Conservation (phyloP, 208 protist species). For the Wallacemonas sp. region DNA sequence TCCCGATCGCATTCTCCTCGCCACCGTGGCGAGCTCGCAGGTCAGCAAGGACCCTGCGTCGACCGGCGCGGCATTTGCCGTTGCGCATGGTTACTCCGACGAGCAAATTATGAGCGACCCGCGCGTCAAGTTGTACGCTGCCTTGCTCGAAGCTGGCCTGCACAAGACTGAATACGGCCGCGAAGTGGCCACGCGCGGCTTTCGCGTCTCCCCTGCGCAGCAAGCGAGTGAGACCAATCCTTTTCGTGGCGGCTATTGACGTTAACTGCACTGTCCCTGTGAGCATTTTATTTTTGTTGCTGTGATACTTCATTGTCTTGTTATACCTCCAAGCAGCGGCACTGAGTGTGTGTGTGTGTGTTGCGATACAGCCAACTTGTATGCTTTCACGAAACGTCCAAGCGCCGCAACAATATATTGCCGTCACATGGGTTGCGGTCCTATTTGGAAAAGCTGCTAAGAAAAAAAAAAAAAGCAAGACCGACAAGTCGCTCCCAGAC, state of each 20-base stretch:
- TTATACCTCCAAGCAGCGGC: no score
- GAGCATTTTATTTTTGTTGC: slow-evolving; percentile 8
- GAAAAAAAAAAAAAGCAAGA: no score
- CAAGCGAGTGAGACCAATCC: slow-evolving; percentile 78
- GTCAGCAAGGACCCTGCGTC: slow-evolving; percentile 31
- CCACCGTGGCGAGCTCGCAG: slow-evolving; percentile 65
- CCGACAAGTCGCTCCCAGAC: no score
- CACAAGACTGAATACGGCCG: slow-evolving; percentile 79
- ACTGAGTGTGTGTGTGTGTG: no score
- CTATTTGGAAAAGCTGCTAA: no score
- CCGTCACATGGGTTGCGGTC: no score
- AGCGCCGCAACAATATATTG: no score
- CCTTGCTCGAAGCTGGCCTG: slow-evolving; percentile 71
- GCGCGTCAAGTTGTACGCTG: slow-evolving; percentile 77
- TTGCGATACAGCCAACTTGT: no score
- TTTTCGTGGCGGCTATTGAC: slow-evolving; percentile 32
- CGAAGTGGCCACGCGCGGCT: slow-evolving; percentile 64
- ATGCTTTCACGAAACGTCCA: no score
- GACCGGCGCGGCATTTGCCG: slow-evolving; percentile 13
- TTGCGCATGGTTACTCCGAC: slow-evolving; percentile 55
- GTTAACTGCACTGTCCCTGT: no score
- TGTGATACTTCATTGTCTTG: slow-evolving; percentile 3
- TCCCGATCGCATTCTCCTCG: slow-evolving; percentile 52
- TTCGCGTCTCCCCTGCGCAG: slow-evolving; percentile 64
- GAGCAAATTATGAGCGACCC: slow-evolving; percentile 83